Percentiles rank a stretch among this genome's conserved stretches.
Evolutionary conservation across 345 rosid genomes (phyloP).

Genomic region (Euphorbia pulcherrima): DNA sequence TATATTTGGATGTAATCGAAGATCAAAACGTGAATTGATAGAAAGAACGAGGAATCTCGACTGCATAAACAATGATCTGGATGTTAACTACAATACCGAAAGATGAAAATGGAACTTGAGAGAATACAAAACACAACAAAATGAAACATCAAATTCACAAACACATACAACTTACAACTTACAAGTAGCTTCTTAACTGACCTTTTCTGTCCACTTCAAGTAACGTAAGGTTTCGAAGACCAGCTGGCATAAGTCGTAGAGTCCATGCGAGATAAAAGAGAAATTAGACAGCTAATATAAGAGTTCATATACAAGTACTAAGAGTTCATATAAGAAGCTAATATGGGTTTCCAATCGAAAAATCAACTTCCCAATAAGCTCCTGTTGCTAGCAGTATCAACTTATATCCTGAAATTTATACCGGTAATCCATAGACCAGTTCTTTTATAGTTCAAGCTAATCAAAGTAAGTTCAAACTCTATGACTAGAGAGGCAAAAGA

Average conservation of each 20-base stretch:
- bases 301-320: neutral
- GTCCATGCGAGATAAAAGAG: neutral
- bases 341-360: no score
- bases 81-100: neutral
- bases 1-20: neutral
- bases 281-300: neutral
- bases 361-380: no score
- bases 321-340: neutral
- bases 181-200: conserved; percentile 5
- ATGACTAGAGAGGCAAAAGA: no score
- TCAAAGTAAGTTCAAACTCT: no score
- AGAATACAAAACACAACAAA: neutral
- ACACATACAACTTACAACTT: no score
- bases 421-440: no score
- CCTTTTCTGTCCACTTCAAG: conserved; percentile 21
- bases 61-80: neutral
- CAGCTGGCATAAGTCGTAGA: conserved; percentile 14
- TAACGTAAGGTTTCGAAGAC: conserved; percentile 23
- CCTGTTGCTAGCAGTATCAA: no score
- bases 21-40: neutral
- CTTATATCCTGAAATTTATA: no score
- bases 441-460: no score
- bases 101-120: no score
- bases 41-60: neutral
- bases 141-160: no score